Base-by-base conservation (phyloP, 192 early-diverging fungal genomes). In the Phlyctochytrium planicorne region DNA sequence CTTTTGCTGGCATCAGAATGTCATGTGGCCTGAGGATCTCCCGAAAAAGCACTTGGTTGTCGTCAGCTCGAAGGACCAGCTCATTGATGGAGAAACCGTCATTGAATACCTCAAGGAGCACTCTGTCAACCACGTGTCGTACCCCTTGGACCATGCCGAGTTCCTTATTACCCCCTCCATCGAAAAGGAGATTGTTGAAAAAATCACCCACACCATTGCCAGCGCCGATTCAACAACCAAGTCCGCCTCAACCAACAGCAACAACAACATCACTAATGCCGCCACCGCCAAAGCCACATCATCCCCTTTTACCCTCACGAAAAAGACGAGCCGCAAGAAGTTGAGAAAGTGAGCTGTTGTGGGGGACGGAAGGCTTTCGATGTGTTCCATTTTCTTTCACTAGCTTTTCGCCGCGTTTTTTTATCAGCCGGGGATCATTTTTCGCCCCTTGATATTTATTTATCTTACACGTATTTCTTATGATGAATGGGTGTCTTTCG, bases 1-100 rank as follows among this genome's bases (percentile, higher is more conserved):
- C 53, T 77, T 77, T 25, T 60, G 63, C 32, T 77, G 75, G 75
- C 62, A 70, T 36, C 70, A 69, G 16, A 61, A 35, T 50, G 37
- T 74, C 30, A 16, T 71, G 12, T 69, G 72, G 66, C 70, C 75
- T 6, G 65, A 72, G 16, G 23, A 17, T 2, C 67, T 74, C 24
- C 71, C 69, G 12, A 31, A 52, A 27, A 47, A 47, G 31, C 69
- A 70, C 50, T 69, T 70, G 59, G 47, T 75, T 16, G 30, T 66
- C 3, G 59, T 75, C 14, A 24, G 32, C 12, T 59, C 56, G 31
- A n/a, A 65, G 20, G 75, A 77, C 66, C 68, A 74, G 30, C 27
- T 77, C 29, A 74, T 77, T 64, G 71, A 77, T 35, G 71, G 61
- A 16, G 1, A 12, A 0, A 30, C 36, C 32, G 71, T 77, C 35